phyloP scores from a whole-genome alignment of 768 basidiomycete species.

The Mycena amicta region DNA sequence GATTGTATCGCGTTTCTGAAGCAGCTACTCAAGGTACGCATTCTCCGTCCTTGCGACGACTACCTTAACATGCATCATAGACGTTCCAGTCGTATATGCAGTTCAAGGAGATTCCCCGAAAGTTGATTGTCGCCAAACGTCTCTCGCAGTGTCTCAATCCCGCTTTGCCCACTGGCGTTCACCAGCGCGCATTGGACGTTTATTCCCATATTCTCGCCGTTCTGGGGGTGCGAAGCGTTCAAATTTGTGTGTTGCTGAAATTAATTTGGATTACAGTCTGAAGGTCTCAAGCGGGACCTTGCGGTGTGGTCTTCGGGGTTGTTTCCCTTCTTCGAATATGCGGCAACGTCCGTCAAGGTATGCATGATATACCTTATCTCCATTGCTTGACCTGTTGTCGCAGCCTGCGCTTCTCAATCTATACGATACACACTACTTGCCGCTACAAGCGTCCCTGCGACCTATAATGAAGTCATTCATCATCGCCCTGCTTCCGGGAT shows the following conservation, averaged over 20 bases:
- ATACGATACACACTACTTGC: constrained; percentile 92
- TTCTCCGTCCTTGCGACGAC: no score
- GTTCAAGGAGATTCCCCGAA: constrained; percentile 95
- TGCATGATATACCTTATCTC: constrained; percentile 6
- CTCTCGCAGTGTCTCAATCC: constrained; percentile 96
- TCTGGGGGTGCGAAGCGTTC: constrained; percentile 69
- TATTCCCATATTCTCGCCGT: constrained; percentile 89
- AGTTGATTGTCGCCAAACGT: constrained; percentile 92
- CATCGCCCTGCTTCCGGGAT: constrained; percentile 87
- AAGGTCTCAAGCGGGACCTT: constrained; percentile 84
- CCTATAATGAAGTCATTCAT: constrained; percentile 95
- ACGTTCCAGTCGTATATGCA: constrained; percentile 92
- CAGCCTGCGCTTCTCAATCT: constrained; percentile 87
- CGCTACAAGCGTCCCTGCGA: constrained; percentile 76
- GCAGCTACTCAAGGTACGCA: constrained; percentile 80
- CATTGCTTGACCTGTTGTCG: neutral
- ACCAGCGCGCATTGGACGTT: constrained; percentile 94
- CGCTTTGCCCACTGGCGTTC: constrained; percentile 95
- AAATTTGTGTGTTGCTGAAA: neutral
- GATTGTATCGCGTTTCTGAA: constrained; percentile 98
- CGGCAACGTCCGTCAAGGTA: constrained; percentile 97
- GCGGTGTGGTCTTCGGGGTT: constrained; percentile 93
- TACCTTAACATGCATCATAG: no score
- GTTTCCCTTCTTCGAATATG: constrained; percentile 98
- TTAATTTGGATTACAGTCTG: constrained; percentile 53